Conservation (phyloP, 2,329 filamentous ascomycete species). For the Scedosporium aurantiacum region DNA sequence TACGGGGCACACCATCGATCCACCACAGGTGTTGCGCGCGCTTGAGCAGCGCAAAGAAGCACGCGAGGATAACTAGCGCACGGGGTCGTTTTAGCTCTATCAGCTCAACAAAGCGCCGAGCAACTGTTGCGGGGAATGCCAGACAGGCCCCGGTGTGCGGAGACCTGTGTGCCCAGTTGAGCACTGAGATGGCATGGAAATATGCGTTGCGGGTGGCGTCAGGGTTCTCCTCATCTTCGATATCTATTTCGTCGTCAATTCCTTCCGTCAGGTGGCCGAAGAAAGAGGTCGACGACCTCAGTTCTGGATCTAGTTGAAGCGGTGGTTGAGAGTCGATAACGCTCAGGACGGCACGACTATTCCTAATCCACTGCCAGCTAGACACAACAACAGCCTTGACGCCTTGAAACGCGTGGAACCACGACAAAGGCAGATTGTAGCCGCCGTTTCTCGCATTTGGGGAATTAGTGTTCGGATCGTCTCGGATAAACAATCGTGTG, state of each 20-base stretch:
- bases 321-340: conserved; percentile 55
- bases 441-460: conserved; percentile 25
- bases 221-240: conserved; percentile 20
- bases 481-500: conserved; percentile 49
- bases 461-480: conserved; percentile 28
- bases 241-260: conserved; percentile 42
- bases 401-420: conserved; percentile 58
- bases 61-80: conserved; percentile 52
- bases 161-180: conserved; percentile 55
- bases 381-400: conserved; percentile 54
- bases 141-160: conserved; percentile 47
- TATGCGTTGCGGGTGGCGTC: conserved; percentile 33
- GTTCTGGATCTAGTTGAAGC: conserved; percentile 44
- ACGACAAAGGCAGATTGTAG: conserved; percentile 50
- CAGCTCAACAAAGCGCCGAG: conserved; percentile 47
- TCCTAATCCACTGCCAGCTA: conserved; percentile 53
- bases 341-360: conserved; percentile 43
- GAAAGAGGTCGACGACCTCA: conserved; percentile 39
- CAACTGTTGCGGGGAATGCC: conserved; percentile 54
- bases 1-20: conserved; percentile 54
- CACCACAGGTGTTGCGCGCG: conserved; percentile 56
- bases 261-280: conserved; percentile 50
- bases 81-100: conserved; percentile 48
- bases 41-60: conserved; percentile 56
- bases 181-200: conserved; percentile 51